These are phyloP conservation scores for Linnemannia schmuckeri DNA, from an alignment of 192 early-diverging fungal genomes.

Conservation along the genomic window DNA sequence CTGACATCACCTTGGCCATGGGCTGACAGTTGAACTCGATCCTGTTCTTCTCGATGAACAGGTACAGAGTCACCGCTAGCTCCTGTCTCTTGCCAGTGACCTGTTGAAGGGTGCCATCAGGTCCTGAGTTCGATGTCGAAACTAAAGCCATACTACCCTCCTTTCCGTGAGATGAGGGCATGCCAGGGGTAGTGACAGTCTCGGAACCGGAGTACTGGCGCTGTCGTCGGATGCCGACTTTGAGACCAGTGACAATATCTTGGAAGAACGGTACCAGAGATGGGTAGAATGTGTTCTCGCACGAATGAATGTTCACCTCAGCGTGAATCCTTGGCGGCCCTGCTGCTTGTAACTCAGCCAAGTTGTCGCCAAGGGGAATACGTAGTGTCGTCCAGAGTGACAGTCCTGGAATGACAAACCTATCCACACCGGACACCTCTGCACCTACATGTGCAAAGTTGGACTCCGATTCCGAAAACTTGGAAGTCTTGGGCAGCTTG, in stretches of 20 bases:
- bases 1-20: constrained; percentile 77
- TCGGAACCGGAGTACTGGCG: constrained; percentile 34
- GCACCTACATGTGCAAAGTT: constrained; percentile 42
- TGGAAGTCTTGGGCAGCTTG: constrained; percentile 49
- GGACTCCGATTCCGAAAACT: constrained; percentile 46
- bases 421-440: constrained; percentile 58
- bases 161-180: constrained; percentile 7
- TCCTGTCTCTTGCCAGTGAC: constrained; percentile 51
- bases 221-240: constrained; percentile 65
- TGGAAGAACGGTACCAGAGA: constrained; percentile 77
- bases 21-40: constrained; percentile 82
- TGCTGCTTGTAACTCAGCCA: constrained; percentile 34
- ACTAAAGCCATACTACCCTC: background rate
- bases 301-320: constrained; percentile 75
- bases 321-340: constrained; percentile 63
- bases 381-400: constrained; percentile 63
- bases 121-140: constrained; percentile 39
- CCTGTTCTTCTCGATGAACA: constrained; percentile 74
- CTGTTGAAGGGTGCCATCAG: constrained; percentile 35
- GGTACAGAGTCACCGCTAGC: constrained; percentile 64
- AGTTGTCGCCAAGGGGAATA: constrained; percentile 58
- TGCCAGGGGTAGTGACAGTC: background rate
- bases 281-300: constrained; percentile 80
- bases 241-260: constrained; percentile 75
- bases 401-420: constrained; percentile 67